Conservation (phyloP, 2,329 filamentous ascomycete species). For the Seiridium cupressi region DNA sequence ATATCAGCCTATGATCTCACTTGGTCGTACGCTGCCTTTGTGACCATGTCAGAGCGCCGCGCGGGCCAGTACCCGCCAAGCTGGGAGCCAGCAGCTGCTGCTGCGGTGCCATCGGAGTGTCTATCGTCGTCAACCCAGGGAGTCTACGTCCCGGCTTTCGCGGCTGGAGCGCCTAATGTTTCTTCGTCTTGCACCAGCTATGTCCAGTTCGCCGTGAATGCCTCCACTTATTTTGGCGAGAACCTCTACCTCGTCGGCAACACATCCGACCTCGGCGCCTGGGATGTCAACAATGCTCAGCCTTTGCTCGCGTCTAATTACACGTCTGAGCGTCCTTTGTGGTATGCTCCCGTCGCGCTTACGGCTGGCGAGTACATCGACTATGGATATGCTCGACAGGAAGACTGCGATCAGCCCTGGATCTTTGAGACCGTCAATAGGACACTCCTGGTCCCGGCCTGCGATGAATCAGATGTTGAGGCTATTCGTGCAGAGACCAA, state of each 20-base stretch:
- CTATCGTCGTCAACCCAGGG: constrained; percentile 18
- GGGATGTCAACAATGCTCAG: constrained; percentile 36
- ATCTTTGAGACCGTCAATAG: constrained; percentile 44
- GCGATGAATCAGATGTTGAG: constrained; percentile 23
- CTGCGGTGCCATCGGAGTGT: constrained; percentile 26
- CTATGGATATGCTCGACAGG: constrained; percentile 44
- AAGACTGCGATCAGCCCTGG: constrained; percentile 39
- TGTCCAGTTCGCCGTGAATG: constrained; percentile 44
- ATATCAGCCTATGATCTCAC: constrained; percentile 55
- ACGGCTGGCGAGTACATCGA: constrained; percentile 37
- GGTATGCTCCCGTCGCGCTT: constrained; percentile 39
- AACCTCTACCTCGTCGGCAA: constrained; percentile 44
- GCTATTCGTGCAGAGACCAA: constrained; percentile 26
- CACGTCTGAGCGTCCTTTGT: constrained; percentile 39
- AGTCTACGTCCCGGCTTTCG: constrained; percentile 31
- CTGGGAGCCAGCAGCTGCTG: constrained; percentile 20
- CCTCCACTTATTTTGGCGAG: constrained; percentile 44
- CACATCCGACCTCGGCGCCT: constrained; percentile 38
- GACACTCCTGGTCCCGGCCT: constrained; percentile 36
- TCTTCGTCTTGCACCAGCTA: constrained; percentile 28
- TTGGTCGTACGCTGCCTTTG: constrained; percentile 68
- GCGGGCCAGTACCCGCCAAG: constrained; percentile 28
- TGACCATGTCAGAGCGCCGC: constrained; percentile 42
- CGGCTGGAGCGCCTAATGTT: constrained; percentile 32
- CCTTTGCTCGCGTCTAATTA: constrained; percentile 40